Base-by-base conservation (phyloP, 2,329 filamentous ascomycete species). In the Aspergillus clavatus region DNA sequence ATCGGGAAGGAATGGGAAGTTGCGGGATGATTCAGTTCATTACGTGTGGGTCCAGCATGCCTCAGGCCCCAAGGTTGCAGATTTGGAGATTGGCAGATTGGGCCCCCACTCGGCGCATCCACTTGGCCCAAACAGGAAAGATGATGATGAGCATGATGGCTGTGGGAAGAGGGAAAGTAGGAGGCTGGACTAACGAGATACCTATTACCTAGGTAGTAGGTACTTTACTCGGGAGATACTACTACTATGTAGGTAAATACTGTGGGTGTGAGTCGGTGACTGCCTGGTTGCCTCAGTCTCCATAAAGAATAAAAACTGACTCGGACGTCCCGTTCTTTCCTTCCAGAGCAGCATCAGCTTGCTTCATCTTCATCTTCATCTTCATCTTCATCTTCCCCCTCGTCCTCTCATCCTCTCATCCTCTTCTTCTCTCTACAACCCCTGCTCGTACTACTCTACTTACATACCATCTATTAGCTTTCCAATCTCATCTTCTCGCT, bases 331-430 rank as follows among this genome's bases (percentile, higher is more conserved):
- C n/a, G 29, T 33, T 33, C 29, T 33, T 33, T 33, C 29, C 29
- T 33, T 3, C 18, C 14, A 33, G 18, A 16, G 29, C 14, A 33
- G 14, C 29, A 33, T 8, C 29, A n/a, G n/a, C n/a, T n/a, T n/a
- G n/a, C n/a, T n/a, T n/a, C n/a, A n/a, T n/a, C n/a, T 24, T 24
- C 23, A 8, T 24, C 23, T 24, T 8, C 23, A 5, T 24, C 23
- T 24, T 24, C 23, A 5, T 24, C 23, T 24, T 24, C 23, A 5
- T 24, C 23, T 24, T 24, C 8, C 23, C 8, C 23, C 23, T 24
- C 8, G 5, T 24, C 23, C 23, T 24, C 23, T 8, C 8, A 4
- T 81, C 62, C 93, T 86, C 51, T 94, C 88, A 62, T 95, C 87
- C 43, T 81, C 80, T 61, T 18, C 27, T 12, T 29, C 14, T 29